phyloP scores from a whole-genome alignment of 169 alveolate species.

The Babesia bigemina region DNA sequence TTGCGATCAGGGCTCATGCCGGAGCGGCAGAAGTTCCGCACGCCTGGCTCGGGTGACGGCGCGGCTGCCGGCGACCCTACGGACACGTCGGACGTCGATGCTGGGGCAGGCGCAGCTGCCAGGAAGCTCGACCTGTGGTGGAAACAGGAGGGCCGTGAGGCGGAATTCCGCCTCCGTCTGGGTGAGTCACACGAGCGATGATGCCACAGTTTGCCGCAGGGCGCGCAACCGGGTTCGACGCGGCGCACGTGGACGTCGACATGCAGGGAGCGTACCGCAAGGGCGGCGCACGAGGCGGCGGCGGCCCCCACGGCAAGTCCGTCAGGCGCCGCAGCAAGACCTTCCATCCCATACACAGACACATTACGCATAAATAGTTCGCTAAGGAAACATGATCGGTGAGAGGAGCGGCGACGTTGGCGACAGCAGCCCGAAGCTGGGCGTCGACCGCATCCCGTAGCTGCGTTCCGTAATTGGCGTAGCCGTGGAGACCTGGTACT shows the following conservation, averaged over 20 bases:
- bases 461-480: not conserved
- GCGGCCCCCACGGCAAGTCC: constrained; percentile 84
- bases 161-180: constrained; percentile 63
- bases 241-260: constrained; percentile 78
- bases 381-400: not conserved
- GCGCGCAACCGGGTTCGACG: constrained; percentile 73
- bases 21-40: constrained; percentile 47
- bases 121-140: constrained; percentile 72
- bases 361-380: constrained; percentile 5
- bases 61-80: no score
- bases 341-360: constrained; percentile 55
- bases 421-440: not conserved
- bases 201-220: constrained; percentile 41
- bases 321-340: constrained; percentile 81
- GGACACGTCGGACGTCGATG: not conserved
- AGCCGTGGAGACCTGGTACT: not conserved
- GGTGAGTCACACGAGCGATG: constrained; percentile 25
- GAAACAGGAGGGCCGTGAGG: constrained; percentile 64
- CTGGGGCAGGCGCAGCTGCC: constrained; percentile 32
- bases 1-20: constrained; percentile 41
- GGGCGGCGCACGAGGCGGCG: constrained; percentile 84
- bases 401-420: not conserved
- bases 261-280: constrained; percentile 77
- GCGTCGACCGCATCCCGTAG: constrained; percentile 4
- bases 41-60: not conserved